Percentiles rank a stretch among this genome's conserved stretches.
Evolutionary conservation across 148 eudicot genomes (phyloP).

Genomic region (Diospyros kaki): DNA sequence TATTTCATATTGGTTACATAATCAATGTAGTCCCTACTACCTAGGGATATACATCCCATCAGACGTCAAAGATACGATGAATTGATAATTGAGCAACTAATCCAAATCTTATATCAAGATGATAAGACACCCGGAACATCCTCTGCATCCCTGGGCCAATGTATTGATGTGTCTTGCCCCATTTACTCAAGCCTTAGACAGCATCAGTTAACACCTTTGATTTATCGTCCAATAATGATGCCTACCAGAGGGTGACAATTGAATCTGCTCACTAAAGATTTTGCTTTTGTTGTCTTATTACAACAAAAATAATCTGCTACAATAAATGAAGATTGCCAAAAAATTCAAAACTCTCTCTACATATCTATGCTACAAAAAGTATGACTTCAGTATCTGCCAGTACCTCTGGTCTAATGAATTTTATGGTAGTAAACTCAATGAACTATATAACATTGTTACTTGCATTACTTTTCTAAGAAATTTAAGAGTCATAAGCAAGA

Average conservation of each 20-base stretch:
- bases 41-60: neutral
- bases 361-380: neutral
- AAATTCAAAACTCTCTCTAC: neutral
- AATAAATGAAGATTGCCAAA: neutral
- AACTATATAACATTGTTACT: neutral
- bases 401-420: neutral
- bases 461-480: neutral
- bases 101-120: too few relatives aligned
- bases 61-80: too few relatives aligned
- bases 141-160: too few relatives aligned
- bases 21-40: too few relatives aligned
- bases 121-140: too few relatives aligned
- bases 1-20: too few relatives aligned
- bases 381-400: neutral
- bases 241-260: neutral
- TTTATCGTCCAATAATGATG: neutral
- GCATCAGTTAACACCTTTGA: neutral
- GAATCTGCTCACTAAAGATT: neutral
- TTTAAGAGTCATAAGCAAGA: neutral
- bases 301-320: neutral
- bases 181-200: neutral
- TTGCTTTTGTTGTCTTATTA: too few relatives aligned
- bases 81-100: too few relatives aligned
- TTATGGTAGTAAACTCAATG: neutral
- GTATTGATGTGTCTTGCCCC: neutral